Conservation (phyloP, 2,329 filamentous ascomycete species). For the Aspergillus pseudonomiae region DNA sequence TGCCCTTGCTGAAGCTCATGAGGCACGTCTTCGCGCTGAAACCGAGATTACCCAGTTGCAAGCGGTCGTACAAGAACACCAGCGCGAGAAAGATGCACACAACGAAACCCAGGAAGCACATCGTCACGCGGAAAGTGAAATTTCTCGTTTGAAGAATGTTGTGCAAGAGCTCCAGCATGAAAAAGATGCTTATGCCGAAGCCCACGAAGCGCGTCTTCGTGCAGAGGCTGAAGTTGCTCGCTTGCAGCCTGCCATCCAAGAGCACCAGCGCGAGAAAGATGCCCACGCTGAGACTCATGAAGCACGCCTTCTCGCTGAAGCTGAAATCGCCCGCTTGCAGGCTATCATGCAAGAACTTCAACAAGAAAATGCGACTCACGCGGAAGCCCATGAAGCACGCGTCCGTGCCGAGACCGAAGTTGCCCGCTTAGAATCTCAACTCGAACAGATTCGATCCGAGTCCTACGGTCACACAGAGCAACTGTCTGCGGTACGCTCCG, state of each 20-base stretch:
- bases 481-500: constrained; percentile 20
- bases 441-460: constrained; percentile 21
- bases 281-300: constrained; percentile 20
- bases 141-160: constrained; percentile 14
- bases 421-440: constrained; percentile 16
- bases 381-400: constrained; percentile 18
- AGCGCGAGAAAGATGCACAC: constrained; percentile 30
- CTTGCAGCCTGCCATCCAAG: constrained; percentile 56
- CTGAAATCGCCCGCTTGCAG: constrained; percentile 29
- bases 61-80: constrained; percentile 55
- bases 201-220: constrained; percentile 24
- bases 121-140: constrained; percentile 20
- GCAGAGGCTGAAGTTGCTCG: constrained; percentile 29
- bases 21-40: constrained; percentile 30
- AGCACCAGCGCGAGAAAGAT: constrained; percentile 32
- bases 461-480: constrained; percentile 20
- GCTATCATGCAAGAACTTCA: constrained; percentile 55
- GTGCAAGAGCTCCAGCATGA: constrained; percentile 11
- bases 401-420: constrained; percentile 21
- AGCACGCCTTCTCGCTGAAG: constrained; percentile 21
- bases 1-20: constrained; percentile 7
- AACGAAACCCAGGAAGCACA: constrained; percentile 18
- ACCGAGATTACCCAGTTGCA: constrained; percentile 30
- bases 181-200: constrained; percentile 4
- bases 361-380: constrained; percentile 28